phyloP scores from a whole-genome alignment of 2,329 filamentous ascomycete species.

The Fusarium sp. region DNA sequence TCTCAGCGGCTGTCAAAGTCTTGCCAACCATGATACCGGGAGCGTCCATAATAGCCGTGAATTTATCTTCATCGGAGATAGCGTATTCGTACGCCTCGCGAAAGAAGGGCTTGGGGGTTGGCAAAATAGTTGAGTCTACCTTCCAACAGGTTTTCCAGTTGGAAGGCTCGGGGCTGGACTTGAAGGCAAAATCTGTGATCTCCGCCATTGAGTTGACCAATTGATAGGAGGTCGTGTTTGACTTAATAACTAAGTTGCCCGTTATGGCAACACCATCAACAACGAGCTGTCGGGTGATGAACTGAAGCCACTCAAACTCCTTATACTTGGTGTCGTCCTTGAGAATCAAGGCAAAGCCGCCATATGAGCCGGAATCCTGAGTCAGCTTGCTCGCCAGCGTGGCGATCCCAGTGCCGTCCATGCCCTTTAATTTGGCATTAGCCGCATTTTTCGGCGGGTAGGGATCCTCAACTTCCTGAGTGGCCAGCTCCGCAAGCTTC shows the following conservation, averaged over 20 bases:
- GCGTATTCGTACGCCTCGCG: background rate
- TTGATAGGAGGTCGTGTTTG: background rate
- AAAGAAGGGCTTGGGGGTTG: background rate
- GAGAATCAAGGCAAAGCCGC: background rate
- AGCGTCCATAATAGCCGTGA: background rate
- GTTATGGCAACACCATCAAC: background rate
- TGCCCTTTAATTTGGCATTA: background rate
- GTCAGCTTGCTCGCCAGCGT: background rate
- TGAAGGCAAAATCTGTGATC: background rate
- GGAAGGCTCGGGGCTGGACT: fast-evolving
- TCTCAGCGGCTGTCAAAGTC: fast-evolving
- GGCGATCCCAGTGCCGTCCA: background rate
- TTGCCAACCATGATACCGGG: background rate
- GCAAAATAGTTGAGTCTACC: background rate
- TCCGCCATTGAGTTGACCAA: background rate
- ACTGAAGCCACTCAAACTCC: background rate
- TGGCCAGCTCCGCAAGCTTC: background rate
- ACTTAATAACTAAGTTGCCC: background rate
- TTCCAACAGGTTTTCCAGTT: background rate
- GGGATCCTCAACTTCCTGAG: background rate
- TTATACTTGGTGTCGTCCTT: background rate
- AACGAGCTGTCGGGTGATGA: background rate
- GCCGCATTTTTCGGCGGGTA: background rate
- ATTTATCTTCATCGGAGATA: background rate
- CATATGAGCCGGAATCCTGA: background rate